These are phyloP conservation scores for Pichia eremophila DNA, from an alignment of 805 yeast genomes.

Conservation along the genomic window DNA sequence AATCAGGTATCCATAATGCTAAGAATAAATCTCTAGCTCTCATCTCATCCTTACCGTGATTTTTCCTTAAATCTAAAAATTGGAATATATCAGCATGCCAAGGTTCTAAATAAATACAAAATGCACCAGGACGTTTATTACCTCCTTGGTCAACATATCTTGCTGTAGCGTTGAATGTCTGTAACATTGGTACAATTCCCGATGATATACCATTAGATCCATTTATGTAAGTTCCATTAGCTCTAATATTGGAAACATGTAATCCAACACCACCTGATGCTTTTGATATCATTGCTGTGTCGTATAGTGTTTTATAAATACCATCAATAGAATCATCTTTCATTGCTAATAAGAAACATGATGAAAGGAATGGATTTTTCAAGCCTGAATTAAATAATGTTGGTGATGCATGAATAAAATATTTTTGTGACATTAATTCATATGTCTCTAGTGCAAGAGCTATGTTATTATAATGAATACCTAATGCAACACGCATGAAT, in stretches of 20 bases:
- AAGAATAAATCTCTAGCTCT: slow-evolving; percentile 90
- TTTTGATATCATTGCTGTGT: slow-evolving; percentile 84
- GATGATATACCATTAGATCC: slow-evolving; percentile 90
- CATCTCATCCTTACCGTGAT: slow-evolving; percentile 89
- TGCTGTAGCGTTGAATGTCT: slow-evolving; percentile 93
- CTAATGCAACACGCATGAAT: slow-evolving; percentile 85
- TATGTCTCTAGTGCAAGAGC: slow-evolving; percentile 71
- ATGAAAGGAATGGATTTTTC: slow-evolving; percentile 73
- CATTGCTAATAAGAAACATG: slow-evolving; percentile 88
- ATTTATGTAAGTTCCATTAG: slow-evolving; percentile 79
- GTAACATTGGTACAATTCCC: slow-evolving; percentile 92
- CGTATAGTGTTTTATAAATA: slow-evolving; percentile 80
- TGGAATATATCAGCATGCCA: slow-evolving; percentile 94
- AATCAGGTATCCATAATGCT: slow-evolving; percentile 91
- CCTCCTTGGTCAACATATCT: slow-evolving; percentile 98
- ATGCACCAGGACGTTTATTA: slow-evolving; percentile 95
- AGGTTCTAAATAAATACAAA: slow-evolving; percentile 88
- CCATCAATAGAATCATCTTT: slow-evolving; percentile 94
- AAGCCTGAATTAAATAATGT: slow-evolving; percentile 93
- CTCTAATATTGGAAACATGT: slow-evolving; percentile 78
- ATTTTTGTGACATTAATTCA: slow-evolving; percentile 75
- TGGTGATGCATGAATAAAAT: slow-evolving; percentile 92
- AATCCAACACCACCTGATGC: slow-evolving; percentile 95
- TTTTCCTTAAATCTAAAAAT: slow-evolving; percentile 77
- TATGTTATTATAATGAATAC: slow-evolving; percentile 70